Conservation (phyloP, 2,329 filamentous ascomycete genomes). For the Arachnomyces sp. region DNA sequence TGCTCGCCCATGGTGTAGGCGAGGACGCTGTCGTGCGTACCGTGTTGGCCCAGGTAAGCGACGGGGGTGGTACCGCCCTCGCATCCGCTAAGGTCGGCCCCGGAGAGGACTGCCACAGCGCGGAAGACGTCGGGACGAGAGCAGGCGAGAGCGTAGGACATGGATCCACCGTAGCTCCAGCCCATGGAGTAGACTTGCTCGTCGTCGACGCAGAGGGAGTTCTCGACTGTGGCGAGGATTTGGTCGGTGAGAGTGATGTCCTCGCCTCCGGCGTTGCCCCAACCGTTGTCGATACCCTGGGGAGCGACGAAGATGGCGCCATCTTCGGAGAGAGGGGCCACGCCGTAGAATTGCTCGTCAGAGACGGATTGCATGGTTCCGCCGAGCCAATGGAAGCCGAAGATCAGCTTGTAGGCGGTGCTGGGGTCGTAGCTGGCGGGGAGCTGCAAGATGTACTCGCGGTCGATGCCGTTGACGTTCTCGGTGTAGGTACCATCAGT, state of each 20-base stretch:
- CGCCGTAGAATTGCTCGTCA: background rate
- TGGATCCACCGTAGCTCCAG: background rate
- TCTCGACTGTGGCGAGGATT: background rate
- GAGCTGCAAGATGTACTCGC: constrained; percentile 3
- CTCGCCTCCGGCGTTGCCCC: background rate
- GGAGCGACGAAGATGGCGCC: constrained; percentile 3
- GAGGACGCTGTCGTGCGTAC: background rate
- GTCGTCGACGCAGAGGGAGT: background rate
- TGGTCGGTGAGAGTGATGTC: background rate
- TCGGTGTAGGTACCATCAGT: background rate
- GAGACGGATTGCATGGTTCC: constrained; percentile 1
- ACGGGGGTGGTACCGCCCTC: constrained; percentile 1
- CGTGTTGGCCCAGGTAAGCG: background rate
- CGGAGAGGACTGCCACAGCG: background rate
- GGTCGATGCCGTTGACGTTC: constrained; percentile 1
- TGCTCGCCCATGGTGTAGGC: background rate
- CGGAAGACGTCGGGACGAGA: background rate
- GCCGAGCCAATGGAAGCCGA: constrained; percentile 2
- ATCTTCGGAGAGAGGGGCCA: background rate
- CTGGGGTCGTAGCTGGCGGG: background rate
- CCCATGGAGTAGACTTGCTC: background rate
- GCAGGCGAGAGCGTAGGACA: constrained; percentile 2
- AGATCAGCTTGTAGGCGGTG: constrained; percentile 2
- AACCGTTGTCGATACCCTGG: constrained; percentile 1
- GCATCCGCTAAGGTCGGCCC: background rate